Percentiles rank a stretch among this genome's conserved stretches.
phyloP scores from a whole-genome alignment of 768 basidiomycete genomes.

The Boletus tomentosulus region DNA sequence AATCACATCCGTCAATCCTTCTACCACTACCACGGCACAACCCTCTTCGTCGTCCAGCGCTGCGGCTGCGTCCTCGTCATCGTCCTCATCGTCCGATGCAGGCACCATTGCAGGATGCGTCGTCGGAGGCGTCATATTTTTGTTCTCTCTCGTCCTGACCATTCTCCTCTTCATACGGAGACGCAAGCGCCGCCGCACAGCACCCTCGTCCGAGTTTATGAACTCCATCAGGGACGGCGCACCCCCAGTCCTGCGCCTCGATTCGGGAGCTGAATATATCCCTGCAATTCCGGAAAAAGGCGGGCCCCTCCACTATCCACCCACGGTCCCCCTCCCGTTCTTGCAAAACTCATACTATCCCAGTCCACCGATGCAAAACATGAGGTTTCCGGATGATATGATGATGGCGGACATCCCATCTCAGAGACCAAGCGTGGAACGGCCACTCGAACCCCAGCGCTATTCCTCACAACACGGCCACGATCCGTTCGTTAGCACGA shows the following conservation, averaged over 20 bases:
- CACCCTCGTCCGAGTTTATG: constrained; percentile 61
- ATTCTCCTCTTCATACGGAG: constrained; percentile 41
- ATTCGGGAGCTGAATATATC: constrained; percentile 14
- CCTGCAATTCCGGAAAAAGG: constrained; percentile 17
- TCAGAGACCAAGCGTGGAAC: constrained; percentile 15
- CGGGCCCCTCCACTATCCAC: constrained; percentile 1
- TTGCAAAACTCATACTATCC: constrained; percentile 13
- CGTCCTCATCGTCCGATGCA: constrained; percentile 18
- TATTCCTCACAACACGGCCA: constrained; percentile 10
- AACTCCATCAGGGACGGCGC: constrained; percentile 23
- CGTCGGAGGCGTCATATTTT: constrained; percentile 43
- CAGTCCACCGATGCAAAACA: constrained; percentile 4
- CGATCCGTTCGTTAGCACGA: constrained; percentile 9
- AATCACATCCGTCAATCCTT: neutral
- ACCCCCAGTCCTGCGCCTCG: constrained; percentile 27
- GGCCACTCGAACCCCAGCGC: constrained; percentile 21
- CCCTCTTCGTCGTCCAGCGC: neutral
- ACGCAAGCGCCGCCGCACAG: constrained; percentile 37
- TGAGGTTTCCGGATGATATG: constrained; percentile 15
- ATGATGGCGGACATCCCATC: constrained; percentile 9
- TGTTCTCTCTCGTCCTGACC: constrained; percentile 33
- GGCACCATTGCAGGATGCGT: constrained; percentile 54
- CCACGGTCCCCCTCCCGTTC: constrained; percentile 10
- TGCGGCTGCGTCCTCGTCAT: constrained; percentile 13
- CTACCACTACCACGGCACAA: neutral